Evolutionary conservation across 2,329 filamentous ascomycete genomes (phyloP), one percentile per base, ranked within the genome.

Genomic region (Hypoxylon sp.): DNA sequence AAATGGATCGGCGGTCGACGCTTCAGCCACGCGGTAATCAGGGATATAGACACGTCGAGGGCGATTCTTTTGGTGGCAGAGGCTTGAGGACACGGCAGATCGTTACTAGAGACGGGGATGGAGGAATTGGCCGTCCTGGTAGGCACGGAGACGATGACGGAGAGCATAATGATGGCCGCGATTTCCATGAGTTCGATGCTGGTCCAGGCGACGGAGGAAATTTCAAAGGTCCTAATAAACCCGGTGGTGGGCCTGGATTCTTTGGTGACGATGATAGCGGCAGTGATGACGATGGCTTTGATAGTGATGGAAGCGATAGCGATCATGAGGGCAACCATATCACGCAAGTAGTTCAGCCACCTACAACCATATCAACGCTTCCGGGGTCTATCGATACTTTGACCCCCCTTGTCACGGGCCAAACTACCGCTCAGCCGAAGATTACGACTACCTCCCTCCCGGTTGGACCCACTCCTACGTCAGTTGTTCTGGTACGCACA

Each of bases 1-100:
- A 66, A 26, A 64, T 52, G 48, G 47, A 51, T 44, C 65, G 52
- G 29, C 51, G 60, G 52, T 72, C 72, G 37, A 64, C 54, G 29
- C 55, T 72, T 39, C 53, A 57, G 10, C 58, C 48, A 59, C 62
- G 71, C 39, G 62, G 65, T 31, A 39, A 22, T 11, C 31, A 54
- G 26, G 22, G 46, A 13, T 26, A 57, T 48, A 53, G 64, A 19
- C 17, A 52, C 53, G 19, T 5, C 13, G 11, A 46, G 29, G 13
- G 24, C 37, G 37, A 42, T 8, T 47, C 46, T 50, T 33, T 54
- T 13, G 19, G 47, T 11, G 44, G 50, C 26, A 47, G 19, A 46
- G 37, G 47, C 31, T 59, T 46, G 31, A 59, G 57, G 37, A 14
- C 53, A 42, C 63, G 63, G 5, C 13, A 35, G 17, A 17, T 65